Conservation (phyloP, 2,329 filamentous ascomycete species). For the Xylaria sp. region DNA sequence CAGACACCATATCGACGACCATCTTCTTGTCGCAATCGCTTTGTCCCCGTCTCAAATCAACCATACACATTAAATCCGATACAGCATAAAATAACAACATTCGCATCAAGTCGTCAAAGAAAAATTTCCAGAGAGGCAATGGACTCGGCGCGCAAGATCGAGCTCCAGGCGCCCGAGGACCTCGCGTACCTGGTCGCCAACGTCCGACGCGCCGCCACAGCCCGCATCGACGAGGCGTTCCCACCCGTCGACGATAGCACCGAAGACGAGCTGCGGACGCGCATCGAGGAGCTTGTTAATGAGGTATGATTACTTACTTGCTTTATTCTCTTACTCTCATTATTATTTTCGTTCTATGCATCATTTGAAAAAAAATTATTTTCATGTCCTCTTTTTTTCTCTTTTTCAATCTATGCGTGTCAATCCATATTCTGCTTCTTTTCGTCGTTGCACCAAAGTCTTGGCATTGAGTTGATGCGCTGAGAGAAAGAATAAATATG, state of each 20-base stretch:
- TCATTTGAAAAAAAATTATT: background rate
- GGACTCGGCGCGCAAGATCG: slow-evolving; percentile 74
- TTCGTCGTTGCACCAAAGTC: background rate
- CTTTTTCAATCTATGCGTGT: background rate
- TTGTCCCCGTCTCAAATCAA: background rate
- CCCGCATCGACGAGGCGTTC: slow-evolving; percentile 74
- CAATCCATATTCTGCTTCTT: background rate
- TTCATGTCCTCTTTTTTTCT: background rate
- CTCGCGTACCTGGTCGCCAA: slow-evolving; percentile 76
- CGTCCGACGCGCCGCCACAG: slow-evolving; percentile 73
- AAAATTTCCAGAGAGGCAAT: slow-evolving; percentile 19
- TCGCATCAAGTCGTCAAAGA: background rate
- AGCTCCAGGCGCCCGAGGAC: slow-evolving; percentile 81
- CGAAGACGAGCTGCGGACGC: slow-evolving; percentile 67
- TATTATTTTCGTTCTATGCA: background rate
- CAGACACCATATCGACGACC: slow-evolving; percentile 7
- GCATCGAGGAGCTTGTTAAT: slow-evolving; percentile 69
- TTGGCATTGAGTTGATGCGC: slow-evolving; percentile 13
- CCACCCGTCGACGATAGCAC: slow-evolving; percentile 70
- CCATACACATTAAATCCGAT: background rate
- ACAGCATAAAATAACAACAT: background rate
- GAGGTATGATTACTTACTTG: slow-evolving; percentile 56
- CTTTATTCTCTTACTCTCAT: background rate
- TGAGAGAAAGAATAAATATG: background rate
- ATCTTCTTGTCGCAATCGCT: background rate